A percentile compares a stretch with the other conserved stretches of the same genome.
Conservation (phyloP, 1,284 basidiomycete genomes). For the Nidula niveotomentosa region DNA sequence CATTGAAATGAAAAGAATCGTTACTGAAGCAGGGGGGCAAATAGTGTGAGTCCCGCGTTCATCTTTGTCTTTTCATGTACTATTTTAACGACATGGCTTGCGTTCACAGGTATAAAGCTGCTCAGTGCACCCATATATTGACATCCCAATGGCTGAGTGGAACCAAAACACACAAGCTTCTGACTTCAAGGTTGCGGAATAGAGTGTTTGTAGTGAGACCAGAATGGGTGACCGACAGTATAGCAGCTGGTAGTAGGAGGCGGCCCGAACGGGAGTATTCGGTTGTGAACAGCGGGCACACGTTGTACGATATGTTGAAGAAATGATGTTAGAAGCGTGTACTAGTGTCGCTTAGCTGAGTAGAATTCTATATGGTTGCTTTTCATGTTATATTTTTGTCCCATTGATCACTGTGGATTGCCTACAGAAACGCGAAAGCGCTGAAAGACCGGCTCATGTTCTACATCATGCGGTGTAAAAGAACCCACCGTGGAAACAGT, state of each 20-base stretch:
- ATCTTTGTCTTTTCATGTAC: background rate
- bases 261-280: conserved; percentile 56
- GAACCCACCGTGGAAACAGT: too few species aligned
- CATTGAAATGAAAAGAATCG: conserved; percentile 67
- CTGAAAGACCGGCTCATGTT: too few species aligned
- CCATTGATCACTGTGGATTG: background rate
- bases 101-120: conserved; percentile 42
- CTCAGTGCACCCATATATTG: conserved; percentile 69
- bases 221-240: conserved; percentile 71
- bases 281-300: conserved; percentile 36
- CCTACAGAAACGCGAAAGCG: too few species aligned
- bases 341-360: too few species aligned
- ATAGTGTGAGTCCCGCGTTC: conserved; percentile 36
- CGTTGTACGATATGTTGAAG: conserved; percentile 17
- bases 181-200: conserved; percentile 46
- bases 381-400: background rate
- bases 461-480: too few species aligned
- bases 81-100: background rate
- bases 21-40: conserved; percentile 58
- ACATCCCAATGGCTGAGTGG: conserved; percentile 68
- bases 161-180: conserved; percentile 60
- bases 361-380: too few species aligned
- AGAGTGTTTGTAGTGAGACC: conserved; percentile 62
- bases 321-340: conserved; percentile 2
- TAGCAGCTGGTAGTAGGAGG: conserved; percentile 55